phyloP scores from a whole-genome alignment of 2,329 filamentous ascomycete species.

The Colletotrichum sojae region DNA sequence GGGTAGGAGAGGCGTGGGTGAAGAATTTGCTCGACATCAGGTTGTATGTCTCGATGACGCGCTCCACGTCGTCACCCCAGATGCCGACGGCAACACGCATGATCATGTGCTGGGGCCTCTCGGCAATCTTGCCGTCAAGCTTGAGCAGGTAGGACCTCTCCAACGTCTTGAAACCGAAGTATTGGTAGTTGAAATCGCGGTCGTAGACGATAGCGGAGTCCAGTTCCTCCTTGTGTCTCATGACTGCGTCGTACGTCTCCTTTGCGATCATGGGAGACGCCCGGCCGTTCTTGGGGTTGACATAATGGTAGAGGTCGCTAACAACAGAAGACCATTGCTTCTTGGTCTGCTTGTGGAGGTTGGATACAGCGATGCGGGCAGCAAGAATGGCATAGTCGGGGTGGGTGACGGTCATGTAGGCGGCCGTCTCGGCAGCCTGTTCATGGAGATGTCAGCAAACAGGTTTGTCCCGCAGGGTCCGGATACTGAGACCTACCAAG shows the following conservation, averaged over 20 bases:
- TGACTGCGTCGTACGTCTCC: constrained; percentile 90
- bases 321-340: constrained; percentile 99
- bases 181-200: constrained; percentile 99
- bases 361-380: constrained; percentile 97
- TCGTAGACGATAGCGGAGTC: constrained; percentile 99
- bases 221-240: constrained; percentile 96
- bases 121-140: constrained; percentile 94
- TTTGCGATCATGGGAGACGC: constrained; percentile 95
- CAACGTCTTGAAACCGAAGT: constrained; percentile 99
- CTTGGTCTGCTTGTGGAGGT: constrained; percentile 99
- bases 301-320: constrained; percentile 92
- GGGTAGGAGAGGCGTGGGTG: constrained; percentile 96
- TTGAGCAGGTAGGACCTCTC: constrained; percentile 98
- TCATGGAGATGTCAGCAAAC: constrained; percentile 41
- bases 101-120: constrained; percentile 99
- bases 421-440: constrained; percentile 97
- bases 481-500: constrained; percentile 75
- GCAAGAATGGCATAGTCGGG: constrained; percentile 99
- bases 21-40: constrained; percentile 99
- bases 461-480: background rate
- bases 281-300: constrained; percentile 92
- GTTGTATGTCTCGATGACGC: constrained; percentile 97
- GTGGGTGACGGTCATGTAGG: constrained; percentile 99
- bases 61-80: constrained; percentile 94
- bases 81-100: constrained; percentile 99